Conservation (phyloP, 352 stramenopile genomes). For the Phytophthora fragariae region DNA sequence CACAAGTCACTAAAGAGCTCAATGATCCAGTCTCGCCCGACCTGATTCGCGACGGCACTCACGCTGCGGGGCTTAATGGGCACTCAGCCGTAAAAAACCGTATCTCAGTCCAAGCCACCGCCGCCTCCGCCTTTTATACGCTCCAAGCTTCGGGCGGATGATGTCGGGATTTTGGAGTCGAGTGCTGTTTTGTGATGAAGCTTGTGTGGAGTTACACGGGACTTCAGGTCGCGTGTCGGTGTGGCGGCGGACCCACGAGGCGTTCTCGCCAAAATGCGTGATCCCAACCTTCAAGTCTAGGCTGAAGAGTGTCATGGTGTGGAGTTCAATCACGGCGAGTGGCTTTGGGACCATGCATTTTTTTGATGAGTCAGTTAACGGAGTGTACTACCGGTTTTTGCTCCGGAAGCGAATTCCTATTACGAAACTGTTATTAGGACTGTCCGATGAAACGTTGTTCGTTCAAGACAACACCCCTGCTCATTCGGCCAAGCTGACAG, state of each 20-base stretch:
- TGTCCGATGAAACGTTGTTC: background rate
- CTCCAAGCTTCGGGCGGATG: background rate
- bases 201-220: background rate
- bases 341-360: background rate
- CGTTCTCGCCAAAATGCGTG: background rate
- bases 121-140: background rate
- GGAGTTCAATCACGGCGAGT: background rate
- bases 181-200: conserved; percentile 3
- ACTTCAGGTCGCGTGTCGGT: conserved; percentile 8
- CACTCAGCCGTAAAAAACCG: conserved; percentile 8
- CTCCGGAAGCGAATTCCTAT: background rate
- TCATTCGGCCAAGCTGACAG: too few species aligned
- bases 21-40: background rate
- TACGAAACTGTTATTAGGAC: background rate
- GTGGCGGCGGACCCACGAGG: background rate
- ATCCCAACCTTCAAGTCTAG: background rate
- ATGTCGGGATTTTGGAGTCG: background rate
- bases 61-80: background rate
- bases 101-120: conserved; percentile 4
- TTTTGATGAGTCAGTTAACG: background rate
- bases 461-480: too few species aligned
- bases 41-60: background rate
- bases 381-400: background rate
- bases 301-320: background rate
- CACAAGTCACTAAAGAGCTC: background rate